phyloP scores from a whole-genome alignment of 352 stramenopile genomes.

The Paralagenidium karlingii region DNA sequence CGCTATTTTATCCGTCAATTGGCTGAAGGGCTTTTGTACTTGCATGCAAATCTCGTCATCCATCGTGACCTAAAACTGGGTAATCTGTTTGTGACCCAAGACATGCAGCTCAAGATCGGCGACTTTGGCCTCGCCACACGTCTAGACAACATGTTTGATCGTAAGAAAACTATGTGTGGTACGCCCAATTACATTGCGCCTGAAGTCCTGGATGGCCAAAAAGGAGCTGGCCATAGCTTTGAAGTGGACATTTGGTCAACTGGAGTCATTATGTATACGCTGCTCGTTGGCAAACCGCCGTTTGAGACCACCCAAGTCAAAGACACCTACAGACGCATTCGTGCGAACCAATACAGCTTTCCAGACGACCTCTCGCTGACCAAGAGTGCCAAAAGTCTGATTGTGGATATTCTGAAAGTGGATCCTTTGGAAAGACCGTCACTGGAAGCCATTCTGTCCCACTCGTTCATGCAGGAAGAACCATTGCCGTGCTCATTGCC shows the following conservation, averaged over 20 bases:
- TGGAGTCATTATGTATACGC: slow-evolving; percentile 96
- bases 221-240: slow-evolving; percentile 90
- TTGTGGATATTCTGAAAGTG: slow-evolving; percentile 57
- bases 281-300: slow-evolving; percentile 93
- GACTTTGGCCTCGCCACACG: slow-evolving; percentile 89
- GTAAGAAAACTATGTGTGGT: slow-evolving; percentile 93
- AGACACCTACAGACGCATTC: slow-evolving; percentile 96
- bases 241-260: slow-evolving; percentile 98
- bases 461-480: slow-evolving; percentile 63
- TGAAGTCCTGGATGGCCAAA: slow-evolving; percentile 86
- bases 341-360: slow-evolving; percentile 94
- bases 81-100: slow-evolving; percentile 93
- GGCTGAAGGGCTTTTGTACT: slow-evolving; percentile 89
- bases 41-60: slow-evolving; percentile 92
- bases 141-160: slow-evolving; percentile 81
- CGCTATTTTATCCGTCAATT: slow-evolving; percentile 88
- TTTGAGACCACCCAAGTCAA: slow-evolving; percentile 98
- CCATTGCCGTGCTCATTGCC: slow-evolving; percentile 40
- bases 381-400: slow-evolving; percentile 46
- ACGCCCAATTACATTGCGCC: slow-evolving; percentile 91
- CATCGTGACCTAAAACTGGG: slow-evolving; percentile 97
- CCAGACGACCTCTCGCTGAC: slow-evolving; percentile 84
- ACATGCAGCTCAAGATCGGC: slow-evolving; percentile 95
- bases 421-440: slow-evolving; percentile 61
- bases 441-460: slow-evolving; percentile 57